Conservation (phyloP, 345 rosid species). For the Eucalyptus tenuipes region DNA sequence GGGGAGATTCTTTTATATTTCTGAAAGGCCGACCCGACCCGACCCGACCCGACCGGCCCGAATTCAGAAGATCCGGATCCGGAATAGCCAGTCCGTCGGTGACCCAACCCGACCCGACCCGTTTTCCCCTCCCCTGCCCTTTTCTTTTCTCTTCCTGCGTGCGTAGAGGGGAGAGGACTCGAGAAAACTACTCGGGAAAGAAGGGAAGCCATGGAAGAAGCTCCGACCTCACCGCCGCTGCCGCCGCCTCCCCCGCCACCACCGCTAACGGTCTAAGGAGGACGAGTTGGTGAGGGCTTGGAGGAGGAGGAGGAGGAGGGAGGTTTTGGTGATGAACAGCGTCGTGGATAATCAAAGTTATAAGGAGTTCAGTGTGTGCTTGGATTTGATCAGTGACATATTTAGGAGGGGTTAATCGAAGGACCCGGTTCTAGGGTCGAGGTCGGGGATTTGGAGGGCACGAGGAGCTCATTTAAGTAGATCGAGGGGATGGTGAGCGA, state of each 20-base stretch:
- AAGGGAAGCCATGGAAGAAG: too few species aligned
- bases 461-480: slow-evolving; percentile 31
- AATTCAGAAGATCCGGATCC: neutral
- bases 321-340: slow-evolving; percentile 45
- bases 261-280: slow-evolving; percentile 17
- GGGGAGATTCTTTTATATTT: neutral
- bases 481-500: slow-evolving; percentile 41
- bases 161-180: accelerated
- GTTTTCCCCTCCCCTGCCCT: accelerated
- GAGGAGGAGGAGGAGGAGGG: slow-evolving; percentile 67
- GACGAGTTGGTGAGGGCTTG: slow-evolving; percentile 33
- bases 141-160: neutral
- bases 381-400: slow-evolving; percentile 49
- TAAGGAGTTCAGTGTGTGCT: slow-evolving; percentile 57
- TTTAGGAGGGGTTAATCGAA: slow-evolving; percentile 13
- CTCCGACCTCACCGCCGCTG: neutral
- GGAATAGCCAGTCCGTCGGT: accelerated
- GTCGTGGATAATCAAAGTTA: slow-evolving; percentile 53
- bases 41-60: neutral
- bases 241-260: slow-evolving; percentile 30
- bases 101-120: neutral
- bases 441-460: slow-evolving; percentile 73
- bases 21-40: neutral
- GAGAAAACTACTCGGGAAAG: accelerated
- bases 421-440: slow-evolving; percentile 58